Conservation (phyloP, 2,329 filamentous ascomycete species). For the Chalaropsis thielavioides region DNA sequence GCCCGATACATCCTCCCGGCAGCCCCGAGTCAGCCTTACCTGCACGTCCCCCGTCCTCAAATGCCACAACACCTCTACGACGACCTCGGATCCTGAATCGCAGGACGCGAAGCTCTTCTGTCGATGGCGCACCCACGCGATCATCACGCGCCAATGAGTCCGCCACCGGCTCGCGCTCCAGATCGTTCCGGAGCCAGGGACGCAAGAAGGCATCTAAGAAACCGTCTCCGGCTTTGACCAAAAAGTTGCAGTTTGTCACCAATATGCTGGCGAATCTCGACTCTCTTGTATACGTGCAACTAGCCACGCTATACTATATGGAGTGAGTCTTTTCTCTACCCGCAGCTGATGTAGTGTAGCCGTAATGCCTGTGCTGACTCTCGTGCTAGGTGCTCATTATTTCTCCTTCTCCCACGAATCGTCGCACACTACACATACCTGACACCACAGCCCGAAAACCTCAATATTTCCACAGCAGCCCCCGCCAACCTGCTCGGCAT, state of each 20-base stretch:
- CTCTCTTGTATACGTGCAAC: conserved; percentile 47
- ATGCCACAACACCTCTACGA: conserved; percentile 6
- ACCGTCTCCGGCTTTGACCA: conserved; percentile 32
- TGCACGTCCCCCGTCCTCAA: conserved; percentile 7
- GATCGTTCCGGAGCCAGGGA: conserved; percentile 23
- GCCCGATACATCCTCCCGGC: background rate
- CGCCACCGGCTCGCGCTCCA: conserved; percentile 19
- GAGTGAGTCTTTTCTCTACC: conserved; percentile 36
- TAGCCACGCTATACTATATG: conserved; percentile 55
- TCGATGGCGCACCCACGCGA: conserved; percentile 10
- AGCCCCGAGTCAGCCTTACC: background rate
- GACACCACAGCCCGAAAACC: conserved; percentile 45
- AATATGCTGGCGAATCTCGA: conserved; percentile 48
- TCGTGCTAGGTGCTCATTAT: conserved; percentile 45
- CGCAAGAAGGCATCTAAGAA: conserved; percentile 24
- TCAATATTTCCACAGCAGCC: conserved; percentile 41
- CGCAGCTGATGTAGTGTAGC: background rate
- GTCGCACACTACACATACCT: conserved; percentile 48
- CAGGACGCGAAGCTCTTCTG: conserved; percentile 13
- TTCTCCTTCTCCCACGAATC: conserved; percentile 45
- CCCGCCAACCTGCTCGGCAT: conserved; percentile 44
- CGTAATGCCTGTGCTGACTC: conserved; percentile 13
- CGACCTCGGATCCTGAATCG: conserved; percentile 3
- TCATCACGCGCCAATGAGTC: conserved; percentile 14
- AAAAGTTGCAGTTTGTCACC: conserved; percentile 46